phyloP scores from a whole-genome alignment of 352 stramenopile genomes.

The Phytophthora pini region DNA sequence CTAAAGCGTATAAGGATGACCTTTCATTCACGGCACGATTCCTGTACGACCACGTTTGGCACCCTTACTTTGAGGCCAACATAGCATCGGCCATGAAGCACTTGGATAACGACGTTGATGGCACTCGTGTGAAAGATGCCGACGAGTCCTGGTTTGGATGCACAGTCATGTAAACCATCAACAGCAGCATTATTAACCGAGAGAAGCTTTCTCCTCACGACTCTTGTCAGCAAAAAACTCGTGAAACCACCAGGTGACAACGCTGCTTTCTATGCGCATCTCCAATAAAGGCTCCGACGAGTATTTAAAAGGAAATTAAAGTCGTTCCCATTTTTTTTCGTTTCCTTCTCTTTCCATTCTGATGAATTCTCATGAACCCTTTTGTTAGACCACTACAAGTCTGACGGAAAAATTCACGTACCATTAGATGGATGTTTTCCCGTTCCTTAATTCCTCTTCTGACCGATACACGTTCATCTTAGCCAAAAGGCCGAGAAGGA shows the following conservation, averaged over 20 bases:
- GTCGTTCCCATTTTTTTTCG: constrained; percentile 12
- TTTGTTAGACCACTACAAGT: no score
- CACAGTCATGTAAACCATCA: constrained; percentile 55
- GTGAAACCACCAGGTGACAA: constrained; percentile 12
- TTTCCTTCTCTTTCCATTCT: background rate
- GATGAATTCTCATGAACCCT: no score
- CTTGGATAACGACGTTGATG: constrained; percentile 51
- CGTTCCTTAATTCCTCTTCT: no score
- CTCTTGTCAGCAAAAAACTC: background rate
- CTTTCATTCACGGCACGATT: constrained; percentile 78
- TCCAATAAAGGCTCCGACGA: constrained; percentile 33
- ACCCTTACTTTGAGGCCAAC: constrained; percentile 73
- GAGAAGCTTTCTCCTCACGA: constrained; percentile 10
- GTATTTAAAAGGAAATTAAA: constrained; percentile 44
- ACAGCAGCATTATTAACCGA: constrained; percentile 6
- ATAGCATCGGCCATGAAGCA: constrained; percentile 79
- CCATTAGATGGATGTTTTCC: no score
- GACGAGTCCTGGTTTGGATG: constrained; percentile 74
- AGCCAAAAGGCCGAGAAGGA: no score
- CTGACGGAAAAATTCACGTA: no score
- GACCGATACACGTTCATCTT: no score
- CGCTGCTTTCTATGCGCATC: constrained; percentile 17
- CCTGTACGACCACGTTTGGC: constrained; percentile 82
- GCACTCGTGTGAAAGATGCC: constrained; percentile 32
- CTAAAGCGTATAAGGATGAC: constrained; percentile 72